Evolutionary conservation across 192 early-diverging fungal genomes (phyloP).

Genomic region (Backusella tuberculispora): DNA sequence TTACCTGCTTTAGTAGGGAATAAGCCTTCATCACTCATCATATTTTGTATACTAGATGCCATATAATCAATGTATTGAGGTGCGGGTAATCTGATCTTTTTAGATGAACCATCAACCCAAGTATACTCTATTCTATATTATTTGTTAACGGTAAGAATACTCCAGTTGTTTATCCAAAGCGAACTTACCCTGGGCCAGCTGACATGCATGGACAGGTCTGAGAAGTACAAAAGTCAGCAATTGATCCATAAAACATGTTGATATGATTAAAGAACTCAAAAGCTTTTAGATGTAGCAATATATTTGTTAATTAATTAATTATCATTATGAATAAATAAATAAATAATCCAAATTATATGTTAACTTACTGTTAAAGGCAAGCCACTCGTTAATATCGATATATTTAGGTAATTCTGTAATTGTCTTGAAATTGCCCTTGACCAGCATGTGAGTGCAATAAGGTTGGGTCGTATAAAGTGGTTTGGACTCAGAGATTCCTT

Average conservation of each 20-base stretch:
- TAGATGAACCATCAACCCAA: constrained; percentile 86
- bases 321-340: neutral
- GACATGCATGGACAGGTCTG: constrained; percentile 83
- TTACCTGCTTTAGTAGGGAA: constrained; percentile 94
- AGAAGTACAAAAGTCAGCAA: constrained; percentile 89
- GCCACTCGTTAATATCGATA: constrained; percentile 95
- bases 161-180: neutral
- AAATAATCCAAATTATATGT: neutral
- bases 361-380: constrained; percentile 72
- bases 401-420: constrained; percentile 89
- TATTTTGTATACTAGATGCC: constrained; percentile 83
- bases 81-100: constrained; percentile 85
- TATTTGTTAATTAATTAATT: neutral
- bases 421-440: constrained; percentile 91
- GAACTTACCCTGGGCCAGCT: constrained; percentile 71
- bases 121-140: constrained; percentile 72
- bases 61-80: constrained; percentile 95
- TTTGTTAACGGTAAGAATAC: neutral
- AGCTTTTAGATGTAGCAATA: constrained; percentile 39
- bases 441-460: constrained; percentile 79
- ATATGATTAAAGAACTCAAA: constrained; percentile 95
- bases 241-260: constrained; percentile 89
- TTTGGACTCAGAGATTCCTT: constrained; percentile 38
- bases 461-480: constrained; percentile 63
- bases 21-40: constrained; percentile 84